Evolutionary conservation across 1,284 basidiomycete species (phyloP).

Genomic region (Laetiporus sulphureus): DNA sequence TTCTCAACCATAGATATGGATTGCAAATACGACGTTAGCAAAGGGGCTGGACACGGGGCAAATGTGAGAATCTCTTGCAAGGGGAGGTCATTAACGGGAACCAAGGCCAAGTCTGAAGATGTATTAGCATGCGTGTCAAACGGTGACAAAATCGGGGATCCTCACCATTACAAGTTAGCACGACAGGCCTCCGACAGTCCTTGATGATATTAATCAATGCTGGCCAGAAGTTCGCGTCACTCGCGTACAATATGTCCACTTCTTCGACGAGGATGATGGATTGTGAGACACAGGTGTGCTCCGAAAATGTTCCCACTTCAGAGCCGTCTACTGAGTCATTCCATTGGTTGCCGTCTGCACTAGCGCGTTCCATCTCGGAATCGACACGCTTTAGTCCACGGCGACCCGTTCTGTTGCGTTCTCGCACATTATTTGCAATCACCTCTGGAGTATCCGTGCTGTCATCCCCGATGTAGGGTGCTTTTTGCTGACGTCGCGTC

Average conservation of each 20-base stretch:
- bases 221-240: slow-evolving; percentile 91
- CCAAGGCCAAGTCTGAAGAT: slow-evolving; percentile 55
- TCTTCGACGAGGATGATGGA: slow-evolving; percentile 95
- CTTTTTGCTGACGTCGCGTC: slow-evolving; percentile 21
- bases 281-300: slow-evolving; percentile 45
- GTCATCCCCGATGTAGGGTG: slow-evolving; percentile 4
- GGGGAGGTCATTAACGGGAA: slow-evolving; percentile 71
- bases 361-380: slow-evolving; percentile 12
- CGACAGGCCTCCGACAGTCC: slow-evolving; percentile 77
- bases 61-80: slow-evolving; percentile 73
- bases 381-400: slow-evolving; percentile 13
- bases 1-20: slow-evolving; percentile 5
- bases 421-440: slow-evolving; percentile 4
- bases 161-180: slow-evolving; percentile 91
- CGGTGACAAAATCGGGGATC: slow-evolving; percentile 12
- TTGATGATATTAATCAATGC: slow-evolving; percentile 76
- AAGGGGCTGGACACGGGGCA: slow-evolving; percentile 44
- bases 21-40: slow-evolving; percentile 72
- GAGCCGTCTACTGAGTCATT: too few relatives aligned
- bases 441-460: slow-evolving; percentile 2
- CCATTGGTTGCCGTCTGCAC: neutral
- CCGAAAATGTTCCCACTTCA: neutral
- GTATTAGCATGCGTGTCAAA: slow-evolving; percentile 8
- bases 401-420: neutral
- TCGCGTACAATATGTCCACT: slow-evolving; percentile 88